Evolutionary conservation across 1,284 basidiomycete species (phyloP).

Genomic region (Rhodotorula sp.): DNA sequence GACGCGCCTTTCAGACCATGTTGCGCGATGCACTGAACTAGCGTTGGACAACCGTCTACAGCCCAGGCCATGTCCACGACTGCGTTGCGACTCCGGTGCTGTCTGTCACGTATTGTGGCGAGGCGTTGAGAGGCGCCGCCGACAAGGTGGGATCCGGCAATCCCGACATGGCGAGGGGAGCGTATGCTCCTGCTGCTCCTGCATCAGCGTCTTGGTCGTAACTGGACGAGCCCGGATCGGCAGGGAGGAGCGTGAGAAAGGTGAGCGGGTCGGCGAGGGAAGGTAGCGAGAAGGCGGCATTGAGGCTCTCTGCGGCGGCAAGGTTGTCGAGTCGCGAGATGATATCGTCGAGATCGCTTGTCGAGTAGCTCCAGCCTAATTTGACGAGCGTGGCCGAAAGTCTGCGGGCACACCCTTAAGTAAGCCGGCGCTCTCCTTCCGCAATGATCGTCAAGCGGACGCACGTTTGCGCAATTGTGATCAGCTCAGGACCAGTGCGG

Average conservation of each 20-base stretch:
- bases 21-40: too few species aligned
- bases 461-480: not conserved
- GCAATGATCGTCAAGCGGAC: not conserved
- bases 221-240: not conserved
- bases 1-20: too few species aligned
- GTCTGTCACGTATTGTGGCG: too few species aligned
- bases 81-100: too few species aligned
- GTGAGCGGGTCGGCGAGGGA: not conserved
- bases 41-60: too few species aligned
- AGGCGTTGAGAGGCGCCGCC: too few species aligned
- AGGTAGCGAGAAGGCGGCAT: not conserved
- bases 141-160: too few species aligned
- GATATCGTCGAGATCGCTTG: constrained; percentile 4
- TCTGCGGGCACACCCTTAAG: not conserved
- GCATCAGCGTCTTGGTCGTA: not conserved
- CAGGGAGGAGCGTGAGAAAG: constrained; percentile 63
- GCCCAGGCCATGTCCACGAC: too few species aligned
- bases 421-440: too few species aligned
- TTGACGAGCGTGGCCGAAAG: constrained; percentile 13
- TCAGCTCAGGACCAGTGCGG: constrained; percentile 61
- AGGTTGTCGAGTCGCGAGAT: constrained; percentile 16
- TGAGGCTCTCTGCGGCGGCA: constrained; percentile 22
- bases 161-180: too few species aligned
- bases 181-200: too few species aligned
- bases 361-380: constrained; percentile 13